Base-by-base conservation (phyloP, 331 rosid genomes). In the Prunus yedoensis region DNA sequence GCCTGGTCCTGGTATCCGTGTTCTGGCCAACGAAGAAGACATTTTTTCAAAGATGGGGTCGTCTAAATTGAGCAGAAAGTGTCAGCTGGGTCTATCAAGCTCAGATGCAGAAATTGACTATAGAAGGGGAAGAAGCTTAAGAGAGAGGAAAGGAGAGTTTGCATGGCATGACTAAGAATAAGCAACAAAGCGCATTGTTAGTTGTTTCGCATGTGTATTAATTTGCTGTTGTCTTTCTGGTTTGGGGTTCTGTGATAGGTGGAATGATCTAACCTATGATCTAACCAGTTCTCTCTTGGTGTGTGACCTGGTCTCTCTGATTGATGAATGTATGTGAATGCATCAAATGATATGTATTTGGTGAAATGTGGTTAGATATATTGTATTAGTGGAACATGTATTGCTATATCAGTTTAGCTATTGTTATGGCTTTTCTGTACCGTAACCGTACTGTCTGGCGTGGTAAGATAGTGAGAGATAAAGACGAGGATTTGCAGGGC, bases 91-190 rank as follows among this genome's bases (percentile, higher is more conserved):
- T 14, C 77, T 83, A 53, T 92, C 98, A 8, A 87, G 96, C 86
- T 95, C 99, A 15, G 99, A 95, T 79, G 99, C 99, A 11, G 97
- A 95, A 88, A 79, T 95, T 74, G 99, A 95, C 83, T 95, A 95
- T 78, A 85, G 99, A 77, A 85, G 96, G 83, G 91, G 96, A 59
- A 90, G 97, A 86, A 89, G 93, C 94, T 83, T 84, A 66, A 83
- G 89, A 65, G 96, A 88, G 79, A 73, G 87, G 80, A 89, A 83
- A 88, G 86, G 85, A 81, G 81, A 77, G 78, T 83, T 80, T 78
- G 78, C 76, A 72, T 88, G 96, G 96, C 90, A 81, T 75, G 83
- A 80, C 79, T 81, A 64, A 84, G 89, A 83, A 25, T 74, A 76
- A 80, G 85, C 81, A 77, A 76, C 68, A 57, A 84, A 83, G 80